Conservation (phyloP, 495 filamentous ascomycete genomes). For the Penicillium flavigenum region DNA sequence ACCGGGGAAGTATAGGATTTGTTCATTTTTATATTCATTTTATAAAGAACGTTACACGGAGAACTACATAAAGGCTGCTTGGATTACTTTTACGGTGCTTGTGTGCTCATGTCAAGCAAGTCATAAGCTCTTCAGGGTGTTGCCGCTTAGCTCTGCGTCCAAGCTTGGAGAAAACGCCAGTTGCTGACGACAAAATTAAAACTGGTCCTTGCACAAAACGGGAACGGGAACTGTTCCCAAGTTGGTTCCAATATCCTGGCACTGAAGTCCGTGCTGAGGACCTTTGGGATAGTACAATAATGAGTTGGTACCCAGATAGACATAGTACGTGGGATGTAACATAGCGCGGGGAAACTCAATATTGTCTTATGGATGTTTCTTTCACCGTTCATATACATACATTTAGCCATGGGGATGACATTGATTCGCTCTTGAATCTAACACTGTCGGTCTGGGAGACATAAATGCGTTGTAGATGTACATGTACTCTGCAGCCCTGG, state of each 20-base stretch:
- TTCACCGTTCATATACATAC: background rate
- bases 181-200: conserved; percentile 1
- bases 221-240: background rate
- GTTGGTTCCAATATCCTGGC: background rate
- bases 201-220: background rate
- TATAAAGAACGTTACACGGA: background rate
- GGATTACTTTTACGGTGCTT: background rate
- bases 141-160: background rate
- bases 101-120: background rate
- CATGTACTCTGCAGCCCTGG: background rate
- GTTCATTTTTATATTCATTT: background rate
- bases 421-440: background rate
- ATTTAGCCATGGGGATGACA: background rate
- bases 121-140: background rate
- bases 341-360: background rate
- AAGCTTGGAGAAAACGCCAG: background rate
- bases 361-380: background rate
- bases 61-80: background rate
- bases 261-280: background rate
- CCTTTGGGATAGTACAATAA: background rate
- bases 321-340: background rate
- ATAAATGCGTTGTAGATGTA: background rate
- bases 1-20: conserved; percentile 2
- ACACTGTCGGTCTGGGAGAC: background rate
- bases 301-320: background rate